These are phyloP conservation scores for Amaranthus palmeri DNA, from an alignment of 148 eudicot genomes.

Conservation along the genomic window DNA sequence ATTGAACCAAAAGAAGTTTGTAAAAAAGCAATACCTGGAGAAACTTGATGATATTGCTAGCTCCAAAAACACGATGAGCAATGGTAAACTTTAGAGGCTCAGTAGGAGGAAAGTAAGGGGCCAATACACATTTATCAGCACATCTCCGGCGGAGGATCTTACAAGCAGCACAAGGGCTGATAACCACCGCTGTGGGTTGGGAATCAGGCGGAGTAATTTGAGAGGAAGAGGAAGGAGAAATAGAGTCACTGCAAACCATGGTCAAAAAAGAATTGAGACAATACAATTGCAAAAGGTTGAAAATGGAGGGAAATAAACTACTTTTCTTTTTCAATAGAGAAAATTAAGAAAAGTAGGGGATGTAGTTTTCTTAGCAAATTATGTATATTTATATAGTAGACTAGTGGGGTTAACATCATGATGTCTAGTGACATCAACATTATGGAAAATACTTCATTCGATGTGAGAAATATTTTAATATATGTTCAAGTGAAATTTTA, in stretches of 20 bases:
- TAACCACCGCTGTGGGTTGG: slow-evolving; percentile 21
- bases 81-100: slow-evolving; percentile 51
- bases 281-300: not conserved
- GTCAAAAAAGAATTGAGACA: not conserved
- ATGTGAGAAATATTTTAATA: too few species aligned
- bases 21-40: slow-evolving; percentile 32
- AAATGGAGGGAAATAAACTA: slow-evolving; percentile 20
- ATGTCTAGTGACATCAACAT: not conserved
- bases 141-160: slow-evolving; percentile 44
- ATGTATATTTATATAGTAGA: not conserved
- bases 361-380: not conserved
- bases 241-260: slow-evolving; percentile 19
- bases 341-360: not conserved
- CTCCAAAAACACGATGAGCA: slow-evolving; percentile 54
- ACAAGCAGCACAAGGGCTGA: slow-evolving; percentile 51
- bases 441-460: not conserved
- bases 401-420: not conserved
- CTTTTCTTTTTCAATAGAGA: not conserved
- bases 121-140: slow-evolving; percentile 42
- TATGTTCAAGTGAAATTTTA: too few species aligned
- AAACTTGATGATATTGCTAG: slow-evolving; percentile 51
- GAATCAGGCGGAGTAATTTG: slow-evolving; percentile 1
- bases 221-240: slow-evolving; percentile 23
- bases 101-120: slow-evolving; percentile 53
- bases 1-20: not conserved